phyloP scores from a whole-genome alignment of 2,329 filamentous ascomycete genomes.

The Aspergillus fumigatiaffinis region DNA sequence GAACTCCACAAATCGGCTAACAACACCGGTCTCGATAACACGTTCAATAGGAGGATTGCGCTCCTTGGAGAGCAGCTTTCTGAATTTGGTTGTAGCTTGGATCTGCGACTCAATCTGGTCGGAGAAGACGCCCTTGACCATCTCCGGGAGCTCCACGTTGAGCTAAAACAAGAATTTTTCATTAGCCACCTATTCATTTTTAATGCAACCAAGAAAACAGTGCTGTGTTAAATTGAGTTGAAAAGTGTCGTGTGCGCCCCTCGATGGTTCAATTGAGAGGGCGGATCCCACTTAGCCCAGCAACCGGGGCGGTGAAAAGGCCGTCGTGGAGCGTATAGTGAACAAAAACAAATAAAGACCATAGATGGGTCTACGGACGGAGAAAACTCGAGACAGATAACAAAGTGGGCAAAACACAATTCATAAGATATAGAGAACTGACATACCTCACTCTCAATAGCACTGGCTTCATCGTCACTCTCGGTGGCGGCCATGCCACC shows the following conservation, averaged over 20 bases:
- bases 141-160: conserved; percentile 95
- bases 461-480: conserved; percentile 94
- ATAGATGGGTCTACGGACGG: not conserved
- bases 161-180: conserved; percentile 54
- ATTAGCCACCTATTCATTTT: conserved; percentile 15
- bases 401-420: conserved; percentile 9
- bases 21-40: conserved; percentile 98
- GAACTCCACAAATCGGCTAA: conserved; percentile 96
- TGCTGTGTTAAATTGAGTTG: not conserved
- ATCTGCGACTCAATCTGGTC: conserved; percentile 98
- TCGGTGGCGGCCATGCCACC: conserved; percentile 77
- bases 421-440: conserved; percentile 13
- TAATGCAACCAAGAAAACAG: not conserved
- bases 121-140: conserved; percentile 97
- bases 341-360: conserved; percentile 26
- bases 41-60: conserved; percentile 98
- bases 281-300: conserved; percentile 2
- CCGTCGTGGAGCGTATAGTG: conserved; percentile 17
- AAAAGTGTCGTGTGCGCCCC: conserved; percentile 2
- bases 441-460: conserved; percentile 93
- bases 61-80: conserved; percentile 97
- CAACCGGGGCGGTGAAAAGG: conserved; percentile 35
- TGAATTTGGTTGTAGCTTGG: conserved; percentile 94
- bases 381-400: conserved; percentile 2
- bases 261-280: not conserved